Conservation (phyloP, 2,329 filamentous ascomycete species). For the Aphanoascus verrucosus region DNA sequence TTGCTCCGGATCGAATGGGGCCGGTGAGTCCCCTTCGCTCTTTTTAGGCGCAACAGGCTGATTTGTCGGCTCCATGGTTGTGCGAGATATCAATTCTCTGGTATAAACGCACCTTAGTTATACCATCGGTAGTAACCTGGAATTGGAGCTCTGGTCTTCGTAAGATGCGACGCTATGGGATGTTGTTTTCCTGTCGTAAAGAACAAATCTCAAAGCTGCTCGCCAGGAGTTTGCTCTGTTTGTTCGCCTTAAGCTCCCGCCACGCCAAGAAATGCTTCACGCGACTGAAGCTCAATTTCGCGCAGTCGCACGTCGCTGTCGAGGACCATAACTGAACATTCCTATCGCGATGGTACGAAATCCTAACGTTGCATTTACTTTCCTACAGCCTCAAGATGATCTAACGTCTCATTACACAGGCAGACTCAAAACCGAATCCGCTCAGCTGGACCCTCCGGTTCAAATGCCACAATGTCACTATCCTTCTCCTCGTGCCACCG, state of each 20-base stretch:
- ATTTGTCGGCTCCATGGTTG: conserved; percentile 1
- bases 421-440: conserved; percentile 24
- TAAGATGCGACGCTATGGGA: background rate
- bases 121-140: background rate
- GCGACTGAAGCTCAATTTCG: background rate
- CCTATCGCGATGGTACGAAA: conserved; percentile 3
- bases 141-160: background rate
- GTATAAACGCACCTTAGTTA: background rate
- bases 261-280: background rate
- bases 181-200: background rate
- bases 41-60: background rate
- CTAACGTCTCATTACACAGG: background rate
- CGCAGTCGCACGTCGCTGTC: background rate
- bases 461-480: conserved; percentile 60
- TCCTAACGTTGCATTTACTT: background rate
- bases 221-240: conserved; percentile 7
- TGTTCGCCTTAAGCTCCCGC: background rate
- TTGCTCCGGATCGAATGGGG: conserved; percentile 29
- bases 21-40: conserved; percentile 11
- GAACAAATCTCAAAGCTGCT: conserved; percentile 4
- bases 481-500: conserved; percentile 56
- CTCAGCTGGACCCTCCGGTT: conserved; percentile 57
- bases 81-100: background rate
- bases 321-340: too few relatives aligned
- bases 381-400: background rate